Conservation (phyloP, 441 rosid genomes). For the Gossypium lobatum region DNA sequence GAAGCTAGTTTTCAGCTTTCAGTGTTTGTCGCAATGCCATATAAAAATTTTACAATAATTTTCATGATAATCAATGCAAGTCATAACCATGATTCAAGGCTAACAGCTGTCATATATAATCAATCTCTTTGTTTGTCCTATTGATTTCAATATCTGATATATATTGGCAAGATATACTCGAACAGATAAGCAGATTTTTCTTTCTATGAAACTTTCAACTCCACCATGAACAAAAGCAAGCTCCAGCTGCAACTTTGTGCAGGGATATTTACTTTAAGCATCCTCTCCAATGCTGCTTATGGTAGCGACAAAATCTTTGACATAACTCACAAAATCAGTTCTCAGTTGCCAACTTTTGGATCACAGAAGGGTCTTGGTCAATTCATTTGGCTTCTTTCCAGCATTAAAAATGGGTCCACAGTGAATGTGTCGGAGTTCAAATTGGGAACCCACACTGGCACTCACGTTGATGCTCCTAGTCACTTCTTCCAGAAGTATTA, state of each 20-base stretch:
- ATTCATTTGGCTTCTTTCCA: slow-evolving; percentile 38
- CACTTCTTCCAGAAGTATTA: slow-evolving; percentile 47
- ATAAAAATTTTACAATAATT: too few relatives aligned
- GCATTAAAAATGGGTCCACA: slow-evolving; percentile 49
- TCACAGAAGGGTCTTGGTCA: slow-evolving; percentile 35
- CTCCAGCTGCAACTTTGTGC: background rate
- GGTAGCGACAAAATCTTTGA: slow-evolving; percentile 40
- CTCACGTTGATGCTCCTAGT: slow-evolving; percentile 62
- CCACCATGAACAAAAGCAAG: background rate
- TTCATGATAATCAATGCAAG: background rate
- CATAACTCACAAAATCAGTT: slow-evolving; percentile 34
- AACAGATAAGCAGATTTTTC: background rate
- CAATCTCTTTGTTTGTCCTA: background rate
- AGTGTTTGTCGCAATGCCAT: background rate
- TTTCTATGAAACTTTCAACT: background rate
- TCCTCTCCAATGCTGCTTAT: slow-evolving; percentile 13
- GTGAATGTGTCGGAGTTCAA: slow-evolving; percentile 40
- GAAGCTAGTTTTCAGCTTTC: background rate
- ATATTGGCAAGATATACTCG: background rate
- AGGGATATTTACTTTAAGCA: background rate
- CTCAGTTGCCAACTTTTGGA: slow-evolving; percentile 33
- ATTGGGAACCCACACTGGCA: slow-evolving; percentile 46
- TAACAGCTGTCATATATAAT: background rate
- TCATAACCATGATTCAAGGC: background rate
- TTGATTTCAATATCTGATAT: background rate